These are phyloP conservation scores for Vitis rotundifolia DNA, from an alignment of 164 flowering plant genomes.

Conservation along the genomic window DNA sequence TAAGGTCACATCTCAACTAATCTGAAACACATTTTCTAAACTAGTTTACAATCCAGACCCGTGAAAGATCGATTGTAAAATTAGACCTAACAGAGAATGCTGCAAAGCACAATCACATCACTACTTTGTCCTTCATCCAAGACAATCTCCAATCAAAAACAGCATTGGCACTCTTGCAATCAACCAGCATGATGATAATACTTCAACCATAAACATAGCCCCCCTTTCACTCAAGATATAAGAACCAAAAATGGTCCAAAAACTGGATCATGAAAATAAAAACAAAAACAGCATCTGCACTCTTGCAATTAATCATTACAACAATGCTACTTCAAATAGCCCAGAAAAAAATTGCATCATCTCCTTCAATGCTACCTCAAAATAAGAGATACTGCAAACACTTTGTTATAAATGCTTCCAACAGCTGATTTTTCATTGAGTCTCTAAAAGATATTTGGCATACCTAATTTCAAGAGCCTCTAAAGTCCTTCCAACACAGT, in stretches of 20 bases:
- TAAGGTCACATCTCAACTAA: neutral
- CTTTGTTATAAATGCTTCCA: neutral
- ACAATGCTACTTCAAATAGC: neutral
- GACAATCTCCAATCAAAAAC: no score
- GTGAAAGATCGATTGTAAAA: neutral
- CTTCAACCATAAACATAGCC: neutral
- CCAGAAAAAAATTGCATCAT: neutral
- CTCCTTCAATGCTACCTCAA: neutral
- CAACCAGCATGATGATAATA: neutral
- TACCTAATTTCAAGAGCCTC: neutral
- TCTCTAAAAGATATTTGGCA: neutral
- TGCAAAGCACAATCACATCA: neutral
- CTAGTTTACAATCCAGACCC: neutral
- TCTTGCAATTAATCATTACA: neutral
- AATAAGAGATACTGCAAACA: neutral
- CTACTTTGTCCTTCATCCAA: neutral
- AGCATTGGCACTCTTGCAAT: neutral
- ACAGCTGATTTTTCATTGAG: no score
- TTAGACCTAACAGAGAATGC: neutral
- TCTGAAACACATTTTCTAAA: neutral
- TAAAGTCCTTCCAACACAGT: neutral
- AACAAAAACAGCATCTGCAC: no score
- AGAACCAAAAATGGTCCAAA: slow-evolving; percentile 3
- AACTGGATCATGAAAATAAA: neutral
- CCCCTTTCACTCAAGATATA: neutral